Evolutionary conservation across 2,329 filamentous ascomycete genomes (phyloP), one percentile per base, ranked within the genome.

Genomic region (Emmonsia crescens): DNA sequence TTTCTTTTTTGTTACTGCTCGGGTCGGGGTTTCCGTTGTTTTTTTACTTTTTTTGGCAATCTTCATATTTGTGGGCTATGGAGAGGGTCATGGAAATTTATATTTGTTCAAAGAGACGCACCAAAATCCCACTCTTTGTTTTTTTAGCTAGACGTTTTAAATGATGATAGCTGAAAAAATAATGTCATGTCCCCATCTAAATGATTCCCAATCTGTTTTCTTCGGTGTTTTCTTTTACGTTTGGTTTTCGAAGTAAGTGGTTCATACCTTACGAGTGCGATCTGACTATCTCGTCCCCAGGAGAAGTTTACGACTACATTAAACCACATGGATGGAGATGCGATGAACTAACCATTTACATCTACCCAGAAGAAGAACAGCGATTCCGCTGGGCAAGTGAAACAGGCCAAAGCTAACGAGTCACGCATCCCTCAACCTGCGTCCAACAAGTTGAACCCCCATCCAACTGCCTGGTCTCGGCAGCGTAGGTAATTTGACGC

Each of bases 1-100:
- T 57, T 57, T 57, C 8, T 14, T 40, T 24, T 46, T 42, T 51
- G 19, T 49, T 14, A 29, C 57, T 48, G 12, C 48, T 59, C 42
- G 57, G 57, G 57, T 40, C 46, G 44, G 57, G 57, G 36, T 57
- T 57, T 57, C 55, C 52, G 21, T 27, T 48, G 51, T 55, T 21
- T 42, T 44, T 16, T 44, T 10, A 14, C 10, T 24, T 29, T 44
- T 44, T 57, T 57, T 44, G 40, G 38, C 38, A 44, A 57, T 46
- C 54, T 56, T 56, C 55, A 57, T 57, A 57, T 29, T 46, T 44
- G 55, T 46, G 55, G 55, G 55, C 40, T 57, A 57, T 57, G 55
- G 55, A 57, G 55, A 44, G 40, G 38, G 55, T 57, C 54, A 44
- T 57, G 54, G 29, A 33, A 40, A 42, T 29, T 42, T 44, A 54